phyloP scores from a whole-genome alignment of 495 filamentous ascomycete species.

The Staphylotrichum tortipilum region DNA sequence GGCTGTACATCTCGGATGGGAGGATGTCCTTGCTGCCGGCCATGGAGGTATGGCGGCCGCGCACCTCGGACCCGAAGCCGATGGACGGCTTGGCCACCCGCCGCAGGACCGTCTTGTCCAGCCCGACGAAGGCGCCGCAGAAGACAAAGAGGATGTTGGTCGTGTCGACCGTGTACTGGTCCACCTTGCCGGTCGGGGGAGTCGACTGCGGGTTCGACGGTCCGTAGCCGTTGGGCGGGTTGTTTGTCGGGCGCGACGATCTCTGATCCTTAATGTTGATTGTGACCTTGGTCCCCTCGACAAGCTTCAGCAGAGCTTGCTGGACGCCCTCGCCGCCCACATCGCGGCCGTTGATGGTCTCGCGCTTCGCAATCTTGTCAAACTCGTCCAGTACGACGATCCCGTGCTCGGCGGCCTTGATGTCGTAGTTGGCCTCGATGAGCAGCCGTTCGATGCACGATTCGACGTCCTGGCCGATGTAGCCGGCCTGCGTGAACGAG shows the following conservation, averaged over 20 bases:
- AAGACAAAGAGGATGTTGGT: slow-evolving; percentile 96
- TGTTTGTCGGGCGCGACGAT: slow-evolving; percentile 40
- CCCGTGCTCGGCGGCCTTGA: slow-evolving; percentile 75
- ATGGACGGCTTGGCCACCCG: slow-evolving; percentile 81
- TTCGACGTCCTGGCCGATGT: slow-evolving; percentile 95
- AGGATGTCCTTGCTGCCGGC: slow-evolving; percentile 31
- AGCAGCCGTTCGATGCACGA: slow-evolving; percentile 83
- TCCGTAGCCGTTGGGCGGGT: slow-evolving; percentile 30
- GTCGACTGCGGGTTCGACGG: slow-evolving; percentile 26
- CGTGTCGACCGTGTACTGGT: slow-evolving; percentile 84
- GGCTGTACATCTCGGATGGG: slow-evolving; percentile 33
- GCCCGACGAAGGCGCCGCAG: slow-evolving; percentile 87
- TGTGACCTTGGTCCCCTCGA: slow-evolving; percentile 90
- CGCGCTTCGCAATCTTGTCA: slow-evolving; percentile 75
- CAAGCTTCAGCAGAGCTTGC: slow-evolving; percentile 89
- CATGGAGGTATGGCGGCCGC: slow-evolving; percentile 28
- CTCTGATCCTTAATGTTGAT: slow-evolving; percentile 77
- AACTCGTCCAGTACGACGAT: slow-evolving; percentile 96
- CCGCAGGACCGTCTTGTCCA: slow-evolving; percentile 81
- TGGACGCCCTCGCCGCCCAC: slow-evolving; percentile 92
- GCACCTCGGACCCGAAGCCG: slow-evolving; percentile 80
- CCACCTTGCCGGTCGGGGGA: slow-evolving; percentile 54
- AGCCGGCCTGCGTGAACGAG: slow-evolving; percentile 92
- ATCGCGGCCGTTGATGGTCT: slow-evolving; percentile 55
- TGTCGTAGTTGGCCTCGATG: slow-evolving; percentile 83